phyloP scores from a whole-genome alignment of 1,139 yeast species.

The Yamadazyma sp. region DNA sequence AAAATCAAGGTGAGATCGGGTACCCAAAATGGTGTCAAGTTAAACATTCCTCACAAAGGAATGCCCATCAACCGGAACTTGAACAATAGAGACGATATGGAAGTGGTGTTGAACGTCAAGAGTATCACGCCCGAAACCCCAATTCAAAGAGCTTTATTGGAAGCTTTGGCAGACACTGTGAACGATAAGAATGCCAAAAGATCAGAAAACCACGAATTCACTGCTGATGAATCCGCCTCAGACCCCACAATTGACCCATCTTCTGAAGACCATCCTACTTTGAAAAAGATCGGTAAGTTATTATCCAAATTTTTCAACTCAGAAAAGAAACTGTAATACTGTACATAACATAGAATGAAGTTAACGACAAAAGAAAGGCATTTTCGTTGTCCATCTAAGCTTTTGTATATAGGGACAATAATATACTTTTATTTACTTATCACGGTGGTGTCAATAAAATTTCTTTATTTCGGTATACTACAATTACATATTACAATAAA shows the following conservation, averaged over 20 bases:
- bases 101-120: slow-evolving; percentile 70
- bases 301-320: slow-evolving; percentile 63
- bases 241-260: slow-evolving; percentile 56
- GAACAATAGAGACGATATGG: slow-evolving; percentile 75
- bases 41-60: slow-evolving; percentile 85
- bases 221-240: slow-evolving; percentile 47
- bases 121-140: slow-evolving; percentile 76
- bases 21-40: slow-evolving; percentile 72
- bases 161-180: slow-evolving; percentile 89
- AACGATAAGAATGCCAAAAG: slow-evolving; percentile 79
- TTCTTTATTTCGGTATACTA: too few relatives aligned
- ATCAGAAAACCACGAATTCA: slow-evolving; percentile 48
- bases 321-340: slow-evolving; percentile 28
- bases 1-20: slow-evolving; percentile 85
- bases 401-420: slow-evolving; percentile 1
- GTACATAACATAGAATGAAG: slow-evolving; percentile 6
- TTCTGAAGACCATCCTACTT: slow-evolving; percentile 49
- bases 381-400: neutral
- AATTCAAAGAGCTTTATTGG: slow-evolving; percentile 89
- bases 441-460: too few relatives aligned
- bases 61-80: slow-evolving; percentile 66
- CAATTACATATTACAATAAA: slow-evolving; percentile 5
- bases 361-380: neutral
- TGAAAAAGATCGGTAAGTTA: slow-evolving; percentile 62
- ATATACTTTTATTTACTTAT: slow-evolving; percentile 1